Conservation (phyloP, 495 filamentous ascomycete species). For the Neurospora africana region DNA sequence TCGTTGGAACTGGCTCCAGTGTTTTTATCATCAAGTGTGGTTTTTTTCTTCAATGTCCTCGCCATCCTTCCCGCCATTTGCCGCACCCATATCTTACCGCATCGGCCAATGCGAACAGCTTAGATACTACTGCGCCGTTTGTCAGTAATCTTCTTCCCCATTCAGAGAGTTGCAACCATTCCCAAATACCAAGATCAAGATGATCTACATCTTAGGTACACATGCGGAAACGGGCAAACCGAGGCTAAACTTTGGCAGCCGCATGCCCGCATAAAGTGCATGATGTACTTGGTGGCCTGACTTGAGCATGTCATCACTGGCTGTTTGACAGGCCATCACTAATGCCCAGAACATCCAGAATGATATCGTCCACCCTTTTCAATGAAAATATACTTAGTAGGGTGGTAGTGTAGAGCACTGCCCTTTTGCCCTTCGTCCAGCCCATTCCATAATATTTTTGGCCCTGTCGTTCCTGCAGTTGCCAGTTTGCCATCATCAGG, state of each 20-base stretch:
- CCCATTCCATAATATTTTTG: background rate
- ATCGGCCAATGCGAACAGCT: background rate
- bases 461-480: background rate
- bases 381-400: background rate
- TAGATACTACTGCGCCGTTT: background rate
- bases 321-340: background rate
- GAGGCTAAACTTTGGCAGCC: background rate
- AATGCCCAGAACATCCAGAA: background rate
- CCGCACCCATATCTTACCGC: background rate
- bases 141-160: background rate
- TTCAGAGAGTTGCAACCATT: background rate
- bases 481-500: background rate
- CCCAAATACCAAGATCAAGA: background rate
- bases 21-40: background rate
- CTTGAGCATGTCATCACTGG: background rate
- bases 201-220: background rate
- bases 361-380: background rate
- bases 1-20: background rate
- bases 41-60: background rate
- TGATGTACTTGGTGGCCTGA: background rate
- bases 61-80: background rate
- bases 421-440: background rate
- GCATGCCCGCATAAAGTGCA: background rate
- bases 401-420: background rate
- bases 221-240: background rate